Evolutionary conservation across 257 asterid genomes (phyloP), one percentile per base, ranked within the genome.

Genomic region (Petunia secreta): DNA sequence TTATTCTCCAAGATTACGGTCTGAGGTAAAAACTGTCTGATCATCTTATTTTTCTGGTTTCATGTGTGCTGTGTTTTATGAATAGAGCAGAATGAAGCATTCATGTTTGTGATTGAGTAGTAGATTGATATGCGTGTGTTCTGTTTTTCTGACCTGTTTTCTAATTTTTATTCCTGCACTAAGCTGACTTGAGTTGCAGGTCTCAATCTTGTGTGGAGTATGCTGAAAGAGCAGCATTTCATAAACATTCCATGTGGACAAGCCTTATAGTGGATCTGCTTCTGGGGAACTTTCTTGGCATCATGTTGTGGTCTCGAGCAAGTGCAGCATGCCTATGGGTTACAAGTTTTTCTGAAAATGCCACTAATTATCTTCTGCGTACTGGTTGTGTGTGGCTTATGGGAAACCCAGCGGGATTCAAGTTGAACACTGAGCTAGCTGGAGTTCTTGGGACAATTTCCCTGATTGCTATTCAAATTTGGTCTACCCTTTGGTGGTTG

Each of bases 321-420:
- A 90, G 91, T 84, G 82, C 87, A 84, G 83, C 85, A 78, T 88
- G 86, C 84, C 65, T 71, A 65, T 83, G 84, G 91, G 78, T 92
- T 85, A 89, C 94, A 48, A 83, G 83, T 54, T 89, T 91, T 58
- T 86, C 91, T 8, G 86, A 83, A 57, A 94, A 90, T 84, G 81
- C 91, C 85, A 93, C 97, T 37, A 89, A 93, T 85, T 82, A 87
- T 83, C 91, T 93, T 88, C 82, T 96, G 83, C 98, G 99, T 75
- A 87, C 81, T 66, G 94, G 98, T 80, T 95, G 99, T 83, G 98
- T 94, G 75, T 96, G 99, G 99, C 93, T 96, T 83, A 94, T 96
- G 98, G 98, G 97, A 52, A 90, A 92, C 86, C 99, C 98, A 4
- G 99, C 99, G 7, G 99, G 99, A 64, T 96, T 96, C 88, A 96